phyloP scores from a whole-genome alignment of 106 monocot species.

The Narthecium ossifragum region DNA sequence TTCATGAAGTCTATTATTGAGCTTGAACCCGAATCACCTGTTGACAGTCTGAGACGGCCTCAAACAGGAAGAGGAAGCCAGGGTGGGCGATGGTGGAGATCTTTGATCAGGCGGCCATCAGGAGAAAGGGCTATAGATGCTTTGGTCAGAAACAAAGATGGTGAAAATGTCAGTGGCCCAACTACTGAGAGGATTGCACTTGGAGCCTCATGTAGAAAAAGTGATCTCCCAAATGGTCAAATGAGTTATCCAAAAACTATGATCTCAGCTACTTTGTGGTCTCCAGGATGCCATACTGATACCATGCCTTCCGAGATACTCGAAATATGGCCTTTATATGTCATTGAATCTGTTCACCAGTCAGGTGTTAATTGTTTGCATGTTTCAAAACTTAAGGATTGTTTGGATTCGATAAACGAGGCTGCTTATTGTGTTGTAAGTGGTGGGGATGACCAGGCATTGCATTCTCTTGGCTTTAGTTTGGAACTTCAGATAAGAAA shows the following conservation, averaged over 20 bases:
- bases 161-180: neutral
- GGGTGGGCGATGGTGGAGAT: constrained; percentile 83
- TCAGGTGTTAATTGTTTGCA: constrained; percentile 93
- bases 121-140: constrained; percentile 9
- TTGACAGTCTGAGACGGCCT: constrained; percentile 60
- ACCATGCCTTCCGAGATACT: constrained; percentile 11
- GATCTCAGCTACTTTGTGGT: neutral
- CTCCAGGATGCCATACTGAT: neutral
- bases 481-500: too few species aligned
- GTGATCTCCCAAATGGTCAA: constrained; percentile 1
- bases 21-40: constrained; percentile 35
- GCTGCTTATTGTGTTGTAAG: constrained; percentile 55
- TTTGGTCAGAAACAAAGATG: neutral
- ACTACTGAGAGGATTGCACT: constrained; percentile 7
- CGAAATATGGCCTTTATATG: constrained; percentile 48
- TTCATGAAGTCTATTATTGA: constrained; percentile 57
- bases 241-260: neutral
- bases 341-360: constrained; percentile 65
- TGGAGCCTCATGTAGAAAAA: constrained; percentile 9
- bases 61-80: constrained; percentile 94
- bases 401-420: constrained; percentile 15
- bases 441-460: constrained; percentile 94
- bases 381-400: constrained; percentile 31
- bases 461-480: constrained; percentile 48
- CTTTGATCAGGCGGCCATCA: constrained; percentile 21